Percentiles rank a stretch among this genome's conserved stretches.
These are phyloP conservation scores for Cyphellophora europaea DNA, from an alignment of 2,329 filamentous ascomycete genomes.

Conservation along the genomic window DNA sequence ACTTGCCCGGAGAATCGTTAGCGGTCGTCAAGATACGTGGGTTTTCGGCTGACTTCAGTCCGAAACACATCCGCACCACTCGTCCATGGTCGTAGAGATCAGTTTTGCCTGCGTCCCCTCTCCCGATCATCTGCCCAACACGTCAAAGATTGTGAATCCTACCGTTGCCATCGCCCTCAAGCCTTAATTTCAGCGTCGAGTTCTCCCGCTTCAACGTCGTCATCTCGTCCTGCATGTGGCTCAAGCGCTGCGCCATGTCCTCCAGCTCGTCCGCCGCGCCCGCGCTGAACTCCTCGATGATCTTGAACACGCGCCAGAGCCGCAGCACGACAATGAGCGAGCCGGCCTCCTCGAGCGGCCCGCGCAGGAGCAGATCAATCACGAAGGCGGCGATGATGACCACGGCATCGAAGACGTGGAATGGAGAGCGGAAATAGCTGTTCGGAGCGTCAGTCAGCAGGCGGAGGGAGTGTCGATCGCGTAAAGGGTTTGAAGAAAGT, in stretches of 20 bases:
- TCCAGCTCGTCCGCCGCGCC: constrained; percentile 56
- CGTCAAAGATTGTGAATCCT: too few relatives aligned
- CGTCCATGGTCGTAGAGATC: too few relatives aligned
- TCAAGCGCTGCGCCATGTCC: constrained; percentile 43
- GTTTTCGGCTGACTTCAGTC: too few relatives aligned
- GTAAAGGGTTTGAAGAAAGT: constrained; percentile 1
- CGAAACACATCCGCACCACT: too few relatives aligned
- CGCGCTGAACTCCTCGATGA: constrained; percentile 58
- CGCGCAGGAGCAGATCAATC: constrained; percentile 52
- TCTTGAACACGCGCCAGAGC: constrained; percentile 61
- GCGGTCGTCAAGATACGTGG: too few relatives aligned
- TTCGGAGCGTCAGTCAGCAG: constrained; percentile 1
- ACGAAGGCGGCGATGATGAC: constrained; percentile 55
- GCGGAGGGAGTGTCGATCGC: constrained; percentile 2
- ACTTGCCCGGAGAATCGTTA: too few relatives aligned
- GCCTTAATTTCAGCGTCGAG: too few relatives aligned
- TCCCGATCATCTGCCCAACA: too few relatives aligned
- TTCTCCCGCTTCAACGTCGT: too few relatives aligned
- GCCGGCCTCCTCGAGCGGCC: constrained; percentile 50
- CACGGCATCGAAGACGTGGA: constrained; percentile 55
- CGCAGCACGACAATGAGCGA: constrained; percentile 59
- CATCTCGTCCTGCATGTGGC: constrained; percentile 24
- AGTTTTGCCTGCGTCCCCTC: too few relatives aligned
- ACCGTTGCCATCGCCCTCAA: too few relatives aligned
- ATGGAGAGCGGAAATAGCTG: constrained; percentile 49